phyloP scores from a whole-genome alignment of 2,329 filamentous ascomycete species.

The Xylariaceae sp. region DNA sequence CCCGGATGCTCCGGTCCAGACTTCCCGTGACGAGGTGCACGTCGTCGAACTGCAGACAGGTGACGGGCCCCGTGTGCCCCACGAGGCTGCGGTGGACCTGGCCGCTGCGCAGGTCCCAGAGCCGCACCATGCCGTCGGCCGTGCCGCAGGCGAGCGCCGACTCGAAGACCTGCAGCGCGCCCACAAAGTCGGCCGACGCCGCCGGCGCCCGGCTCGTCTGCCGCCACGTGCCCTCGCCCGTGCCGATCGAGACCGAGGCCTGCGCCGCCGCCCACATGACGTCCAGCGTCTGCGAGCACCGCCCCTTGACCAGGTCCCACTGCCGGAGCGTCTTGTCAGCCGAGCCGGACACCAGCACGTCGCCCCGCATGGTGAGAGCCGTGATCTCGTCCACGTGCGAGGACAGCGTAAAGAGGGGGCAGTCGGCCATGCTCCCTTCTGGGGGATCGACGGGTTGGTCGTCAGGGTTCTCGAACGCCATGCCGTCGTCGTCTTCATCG shows the following conservation, averaged over 20 bases:
- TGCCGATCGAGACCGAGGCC: conserved; percentile 62
- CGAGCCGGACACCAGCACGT: conserved; percentile 89
- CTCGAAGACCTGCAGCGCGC: conserved; percentile 91
- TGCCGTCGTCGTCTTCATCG: conserved; percentile 54
- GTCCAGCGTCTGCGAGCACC: conserved; percentile 93
- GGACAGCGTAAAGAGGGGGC: conserved; percentile 78
- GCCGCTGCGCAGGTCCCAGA: conserved; percentile 94
- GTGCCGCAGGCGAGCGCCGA: conserved; percentile 93
- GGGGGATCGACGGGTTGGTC: conserved; percentile 62
- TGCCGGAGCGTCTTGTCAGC: conserved; percentile 95
- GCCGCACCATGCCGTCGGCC: conserved; percentile 89
- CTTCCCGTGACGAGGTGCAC: conserved; percentile 91
- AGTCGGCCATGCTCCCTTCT: conserved; percentile 78
- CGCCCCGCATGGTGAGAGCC: conserved; percentile 80
- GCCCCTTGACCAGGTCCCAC: conserved; percentile 96
- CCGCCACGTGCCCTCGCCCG: conserved; percentile 61
- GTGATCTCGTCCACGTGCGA: conserved; percentile 93
- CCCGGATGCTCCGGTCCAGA: conserved; percentile 84
- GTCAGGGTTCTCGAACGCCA: conserved; percentile 66
- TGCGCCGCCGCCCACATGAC: conserved; percentile 97
- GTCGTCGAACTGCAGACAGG: conserved; percentile 92
- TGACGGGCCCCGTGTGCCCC: conserved; percentile 90
- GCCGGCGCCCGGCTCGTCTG: conserved; percentile 59
- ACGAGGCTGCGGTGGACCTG: conserved; percentile 96
- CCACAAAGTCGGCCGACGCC: conserved; percentile 80